Evolutionary conservation across 2,329 filamentous ascomycete species (phyloP), one percentile per base, ranked within the genome.

Genomic region (Neopestalotiopsis sp.): DNA sequence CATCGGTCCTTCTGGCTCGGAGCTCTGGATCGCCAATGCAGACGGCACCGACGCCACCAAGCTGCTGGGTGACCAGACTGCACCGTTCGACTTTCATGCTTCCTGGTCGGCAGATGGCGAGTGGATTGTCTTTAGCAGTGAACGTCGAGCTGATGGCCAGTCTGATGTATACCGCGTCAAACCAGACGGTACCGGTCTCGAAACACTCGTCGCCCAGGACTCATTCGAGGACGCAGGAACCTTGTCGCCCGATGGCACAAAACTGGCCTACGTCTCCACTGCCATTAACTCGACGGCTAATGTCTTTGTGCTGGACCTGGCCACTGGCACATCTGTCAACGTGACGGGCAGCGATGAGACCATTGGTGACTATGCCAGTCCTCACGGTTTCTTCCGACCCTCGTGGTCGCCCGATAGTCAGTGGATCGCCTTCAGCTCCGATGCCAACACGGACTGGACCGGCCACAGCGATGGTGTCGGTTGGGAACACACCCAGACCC

Each of bases 401-500:
- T 70, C 73, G 4, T 83, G 81, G 81, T 82, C 80, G 0, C 81
- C 82, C 0, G 76, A 82, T 58, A 80, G 82, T 28, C 68, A 81
- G 67, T 83, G 79, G 79, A 74, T 83, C 65, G 78, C 75, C 2
- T 83, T 84, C 64, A 75, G 76, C 17, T 84, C 81, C 1, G 81
- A 84, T 62, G 77, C 78, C 42, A 83, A 83, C 66, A 82, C 81
- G 1, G 72, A 74, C n/a, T 84, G 81, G 82, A 76, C 75, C 4
- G 81, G 82, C 0, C 81, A 84, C 67, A 78, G 79, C 17, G 77
- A 80, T 68, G 78, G 81, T 24, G 75, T 77, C 4, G 73, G 82
- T 32, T 82, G 81, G 81, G 77, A 83, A 66, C 81, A 83, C 68
- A 80, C 81, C 0, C 81, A 83, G 68, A 74, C 76, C n/a, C 74